Percentiles rank a stretch among this genome's conserved stretches.
These are phyloP conservation scores for Fusarium sp. DNA, from an alignment of 2,329 filamentous ascomycete species.

Conservation along the genomic window DNA sequence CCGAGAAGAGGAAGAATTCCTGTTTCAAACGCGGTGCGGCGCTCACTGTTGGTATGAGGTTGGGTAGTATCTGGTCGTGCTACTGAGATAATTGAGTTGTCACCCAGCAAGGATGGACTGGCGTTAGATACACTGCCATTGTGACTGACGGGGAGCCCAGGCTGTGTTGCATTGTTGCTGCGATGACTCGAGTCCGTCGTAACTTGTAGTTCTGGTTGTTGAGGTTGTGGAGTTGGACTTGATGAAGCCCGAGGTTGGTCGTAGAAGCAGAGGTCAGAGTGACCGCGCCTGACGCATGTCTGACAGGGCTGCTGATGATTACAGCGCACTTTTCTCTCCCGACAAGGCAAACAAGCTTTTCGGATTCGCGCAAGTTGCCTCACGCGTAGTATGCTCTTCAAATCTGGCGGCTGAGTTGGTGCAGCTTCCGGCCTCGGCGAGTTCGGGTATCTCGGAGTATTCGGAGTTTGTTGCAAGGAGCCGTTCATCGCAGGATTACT, in stretches of 20 bases:
- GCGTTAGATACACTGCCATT: background rate
- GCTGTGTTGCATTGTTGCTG: rapidly evolving
- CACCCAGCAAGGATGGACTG: slow-evolving; percentile 13
- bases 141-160: background rate
- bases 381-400: slow-evolving; percentile 7
- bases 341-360: slow-evolving; percentile 49
- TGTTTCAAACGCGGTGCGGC: slow-evolving; percentile 21
- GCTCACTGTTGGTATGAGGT: slow-evolving; percentile 6
- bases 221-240: background rate
- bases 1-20: slow-evolving; percentile 29
- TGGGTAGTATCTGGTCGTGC: background rate
- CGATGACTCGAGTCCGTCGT: rapidly evolving
- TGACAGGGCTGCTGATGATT: slow-evolving; percentile 22
- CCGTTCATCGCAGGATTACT: background rate
- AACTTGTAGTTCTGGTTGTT: background rate
- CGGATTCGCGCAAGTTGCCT: slow-evolving; percentile 46
- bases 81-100: slow-evolving; percentile 27
- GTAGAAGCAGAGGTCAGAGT: slow-evolving; percentile 15
- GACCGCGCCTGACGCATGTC: slow-evolving; percentile 21
- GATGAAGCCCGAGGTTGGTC: background rate
- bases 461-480: background rate
- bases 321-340: slow-evolving; percentile 25
- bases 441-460: background rate
- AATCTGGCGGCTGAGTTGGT: background rate
- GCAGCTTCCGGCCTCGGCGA: background rate